A percentile compares a stretch with the other conserved stretches of the same genome.
Conservation (phyloP, 768 basidiomycete species). For the Naganishia friedmannii region DNA sequence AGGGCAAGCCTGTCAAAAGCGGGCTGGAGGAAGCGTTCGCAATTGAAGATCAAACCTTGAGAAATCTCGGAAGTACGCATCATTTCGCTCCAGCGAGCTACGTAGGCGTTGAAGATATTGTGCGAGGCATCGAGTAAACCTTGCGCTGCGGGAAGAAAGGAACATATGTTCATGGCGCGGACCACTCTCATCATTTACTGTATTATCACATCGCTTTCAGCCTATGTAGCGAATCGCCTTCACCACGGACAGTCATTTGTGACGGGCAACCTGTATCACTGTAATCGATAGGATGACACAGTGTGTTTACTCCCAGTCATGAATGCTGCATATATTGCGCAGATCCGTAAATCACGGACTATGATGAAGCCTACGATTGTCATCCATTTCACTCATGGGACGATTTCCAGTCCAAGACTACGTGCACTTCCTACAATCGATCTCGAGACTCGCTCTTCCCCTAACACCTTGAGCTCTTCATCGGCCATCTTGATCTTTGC, state of each 20-base stretch:
- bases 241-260: background rate
- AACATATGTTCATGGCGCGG: background rate
- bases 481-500: slow-evolving; percentile 93
- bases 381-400: slow-evolving; percentile 59
- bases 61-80: background rate
- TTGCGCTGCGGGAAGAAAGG: background rate
- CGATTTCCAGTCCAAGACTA: slow-evolving; percentile 83
- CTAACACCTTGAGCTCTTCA: slow-evolving; percentile 79
- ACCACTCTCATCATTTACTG: background rate
- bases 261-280: background rate
- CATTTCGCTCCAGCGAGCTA: slow-evolving; percentile 9
- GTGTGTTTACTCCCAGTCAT: background rate
- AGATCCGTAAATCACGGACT: no score
- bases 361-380: background rate
- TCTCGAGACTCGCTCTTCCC: slow-evolving; percentile 80
- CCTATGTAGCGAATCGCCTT: background rate
- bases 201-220: background rate
- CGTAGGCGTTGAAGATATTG: slow-evolving; percentile 4
- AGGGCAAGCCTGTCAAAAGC: slow-evolving; percentile 12
- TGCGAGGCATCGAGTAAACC: background rate
- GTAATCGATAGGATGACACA: background rate
- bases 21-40: slow-evolving; percentile 7
- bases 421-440: slow-evolving; percentile 84
- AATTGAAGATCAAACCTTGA: background rate
- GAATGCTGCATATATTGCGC: no score